Evolutionary conservation across 257 asterid species (phyloP).

Genomic region (Thymus quinquecostatus): DNA sequence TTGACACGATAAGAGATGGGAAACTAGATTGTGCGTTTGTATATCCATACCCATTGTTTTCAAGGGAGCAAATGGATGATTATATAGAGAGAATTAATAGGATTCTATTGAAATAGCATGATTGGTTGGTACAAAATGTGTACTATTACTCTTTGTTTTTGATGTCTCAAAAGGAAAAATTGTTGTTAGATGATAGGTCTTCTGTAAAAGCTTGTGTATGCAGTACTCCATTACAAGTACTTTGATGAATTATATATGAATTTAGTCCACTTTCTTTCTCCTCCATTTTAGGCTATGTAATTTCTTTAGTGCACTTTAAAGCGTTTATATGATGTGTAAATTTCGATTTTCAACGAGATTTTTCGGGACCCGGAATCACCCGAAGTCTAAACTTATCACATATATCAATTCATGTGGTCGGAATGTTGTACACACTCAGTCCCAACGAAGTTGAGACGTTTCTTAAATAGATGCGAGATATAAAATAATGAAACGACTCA

Average conservation of each 20-base stretch:
- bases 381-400: too few relatives aligned
- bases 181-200: neutral
- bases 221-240: neutral
- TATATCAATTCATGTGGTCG: too few relatives aligned
- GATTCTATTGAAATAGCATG: slow-evolving; percentile 43
- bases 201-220: neutral
- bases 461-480: neutral
- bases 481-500: neutral
- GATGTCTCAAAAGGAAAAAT: neutral
- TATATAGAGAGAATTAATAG: slow-evolving; percentile 63
- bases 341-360: too few relatives aligned
- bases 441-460: neutral
- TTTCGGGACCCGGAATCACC: too few relatives aligned
- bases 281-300: neutral
- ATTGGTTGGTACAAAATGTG: neutral
- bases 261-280: neutral
- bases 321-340: too few relatives aligned
- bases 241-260: slow-evolving; percentile 4
- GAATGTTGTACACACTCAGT: neutral
- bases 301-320: neutral
- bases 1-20: slow-evolving; percentile 67
- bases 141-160: neutral
- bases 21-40: slow-evolving; percentile 77
- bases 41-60: slow-evolving; percentile 82
- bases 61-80: slow-evolving; percentile 79